These are phyloP conservation scores for Streptanthus diversifolius DNA, from an alignment of 345 rosid species.

Conservation along the genomic window DNA sequence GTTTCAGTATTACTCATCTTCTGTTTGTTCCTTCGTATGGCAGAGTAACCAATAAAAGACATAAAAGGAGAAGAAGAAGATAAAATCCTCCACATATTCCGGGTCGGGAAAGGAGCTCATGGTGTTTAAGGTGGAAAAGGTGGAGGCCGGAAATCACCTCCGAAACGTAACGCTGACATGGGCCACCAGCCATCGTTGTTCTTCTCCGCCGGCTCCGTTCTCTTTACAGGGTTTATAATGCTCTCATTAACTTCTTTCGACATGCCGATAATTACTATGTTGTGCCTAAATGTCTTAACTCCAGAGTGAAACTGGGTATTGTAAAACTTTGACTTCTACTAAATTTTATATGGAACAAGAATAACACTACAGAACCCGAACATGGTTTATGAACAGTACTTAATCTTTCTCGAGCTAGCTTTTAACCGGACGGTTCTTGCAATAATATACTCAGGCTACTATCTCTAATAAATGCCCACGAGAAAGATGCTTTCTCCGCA, in stretches of 20 bases:
- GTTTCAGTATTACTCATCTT: not conserved
- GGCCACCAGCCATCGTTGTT: slow-evolving; percentile 1
- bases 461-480: not conserved
- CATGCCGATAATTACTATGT: not conserved
- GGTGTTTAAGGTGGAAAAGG: slow-evolving; percentile 24
- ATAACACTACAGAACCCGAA: not conserved
- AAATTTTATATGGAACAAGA: not conserved
- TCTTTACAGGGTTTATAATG: slow-evolving; percentile 15
- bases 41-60: slow-evolving; percentile 3
- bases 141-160: slow-evolving; percentile 31
- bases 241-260: slow-evolving; percentile 2
- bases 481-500: not conserved
- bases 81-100: slow-evolving; percentile 10
- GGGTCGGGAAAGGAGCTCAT: slow-evolving; percentile 16
- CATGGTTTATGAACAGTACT: not conserved
- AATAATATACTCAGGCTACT: not conserved
- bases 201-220: slow-evolving; percentile 17
- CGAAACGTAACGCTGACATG: slow-evolving; percentile 20
- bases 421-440: not conserved
- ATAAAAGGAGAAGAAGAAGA: slow-evolving; percentile 3
- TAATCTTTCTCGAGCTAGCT: not conserved
- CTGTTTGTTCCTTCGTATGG: not conserved
- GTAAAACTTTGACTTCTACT: not conserved
- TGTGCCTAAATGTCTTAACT: not conserved
- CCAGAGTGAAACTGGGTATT: not conserved